A percentile compares a stretch with the other conserved stretches of the same genome.
phyloP scores from a whole-genome alignment of 306 rosid genomes.

The Hylodesmum podocarpum region DNA sequence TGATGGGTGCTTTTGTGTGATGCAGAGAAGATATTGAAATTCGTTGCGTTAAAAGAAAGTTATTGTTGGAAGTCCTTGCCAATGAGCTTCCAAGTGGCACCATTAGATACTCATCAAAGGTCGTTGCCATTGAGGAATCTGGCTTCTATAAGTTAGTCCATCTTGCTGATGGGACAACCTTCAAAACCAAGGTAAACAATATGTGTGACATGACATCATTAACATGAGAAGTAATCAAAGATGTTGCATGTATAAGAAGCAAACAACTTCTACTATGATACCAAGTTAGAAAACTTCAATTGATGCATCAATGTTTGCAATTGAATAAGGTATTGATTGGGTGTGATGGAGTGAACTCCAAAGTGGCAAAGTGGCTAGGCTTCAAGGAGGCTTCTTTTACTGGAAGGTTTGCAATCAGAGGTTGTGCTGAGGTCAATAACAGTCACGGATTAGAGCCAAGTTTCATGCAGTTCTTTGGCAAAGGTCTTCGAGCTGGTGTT shows the following conservation, averaged over 20 bases:
- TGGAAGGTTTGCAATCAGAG: conserved; percentile 61
- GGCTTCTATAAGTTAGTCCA: conserved; percentile 58
- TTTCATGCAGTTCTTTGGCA: conserved; percentile 48
- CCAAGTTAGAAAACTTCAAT: neutral
- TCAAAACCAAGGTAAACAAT: conserved; percentile 57
- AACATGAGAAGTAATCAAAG: neutral
- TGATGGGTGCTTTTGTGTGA: neutral
- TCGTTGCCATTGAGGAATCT: conserved; percentile 65
- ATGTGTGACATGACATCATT: neutral
- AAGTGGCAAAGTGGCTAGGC: conserved; percentile 71
- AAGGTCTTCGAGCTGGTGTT: conserved; percentile 57
- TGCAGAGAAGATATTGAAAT: conserved; percentile 44
- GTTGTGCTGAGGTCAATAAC: conserved; percentile 28
- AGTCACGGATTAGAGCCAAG: conserved; percentile 41
- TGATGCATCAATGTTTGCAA: neutral
- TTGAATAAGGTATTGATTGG: conserved; percentile 63
- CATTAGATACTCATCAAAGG: conserved; percentile 69
- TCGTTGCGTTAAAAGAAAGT: conserved; percentile 55
- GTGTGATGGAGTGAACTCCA: conserved; percentile 84
- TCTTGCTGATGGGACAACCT: conserved; percentile 62
- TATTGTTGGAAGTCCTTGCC: conserved; percentile 58
- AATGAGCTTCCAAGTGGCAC: conserved; percentile 67
- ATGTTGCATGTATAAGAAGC: neutral
- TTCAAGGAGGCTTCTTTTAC: conserved; percentile 51
- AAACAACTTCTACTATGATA: neutral